Conservation (phyloP, 768 basidiomycete species). For the Leccinum incarnatum region DNA sequence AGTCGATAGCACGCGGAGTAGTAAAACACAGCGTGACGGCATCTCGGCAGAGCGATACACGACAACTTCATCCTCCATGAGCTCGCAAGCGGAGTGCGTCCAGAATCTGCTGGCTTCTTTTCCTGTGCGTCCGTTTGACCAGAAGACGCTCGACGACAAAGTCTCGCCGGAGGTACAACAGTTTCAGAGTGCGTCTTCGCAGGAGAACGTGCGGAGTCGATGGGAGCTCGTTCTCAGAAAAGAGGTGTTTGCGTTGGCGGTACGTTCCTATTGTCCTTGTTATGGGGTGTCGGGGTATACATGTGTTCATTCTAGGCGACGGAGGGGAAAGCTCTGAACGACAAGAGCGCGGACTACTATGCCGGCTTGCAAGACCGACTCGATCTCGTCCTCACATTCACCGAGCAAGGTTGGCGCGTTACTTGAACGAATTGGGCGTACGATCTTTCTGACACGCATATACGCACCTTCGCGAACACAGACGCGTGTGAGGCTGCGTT, state of each 20-base stretch:
- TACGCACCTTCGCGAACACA: slow-evolving; percentile 23
- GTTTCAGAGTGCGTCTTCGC: slow-evolving; percentile 40
- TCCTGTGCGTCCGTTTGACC: slow-evolving; percentile 49
- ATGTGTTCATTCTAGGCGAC: slow-evolving; percentile 43
- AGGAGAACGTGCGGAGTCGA: slow-evolving; percentile 63
- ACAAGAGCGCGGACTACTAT: slow-evolving; percentile 57
- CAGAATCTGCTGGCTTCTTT: slow-evolving; percentile 50
- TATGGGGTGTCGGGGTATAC: not conserved
- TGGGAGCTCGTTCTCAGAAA: slow-evolving; percentile 76
- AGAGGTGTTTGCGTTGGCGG: slow-evolving; percentile 71
- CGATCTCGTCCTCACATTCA: slow-evolving; percentile 73
- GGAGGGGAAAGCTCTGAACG: slow-evolving; percentile 64
- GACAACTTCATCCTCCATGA: slow-evolving; percentile 34
- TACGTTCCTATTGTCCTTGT: slow-evolving; percentile 36
- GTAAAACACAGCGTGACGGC: slow-evolving; percentile 12
- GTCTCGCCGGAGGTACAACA: slow-evolving; percentile 47
- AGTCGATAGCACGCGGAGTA: slow-evolving; percentile 22
- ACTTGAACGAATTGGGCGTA: not conserved
- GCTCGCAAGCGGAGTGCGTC: slow-evolving; percentile 51
- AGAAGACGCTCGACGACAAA: slow-evolving; percentile 45
- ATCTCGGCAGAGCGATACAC: slow-evolving; percentile 21
- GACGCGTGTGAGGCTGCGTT: slow-evolving; percentile 78
- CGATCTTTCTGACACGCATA: slow-evolving; percentile 1
- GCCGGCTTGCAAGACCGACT: slow-evolving; percentile 55
- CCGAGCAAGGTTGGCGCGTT: slow-evolving; percentile 61